Evolutionary conservation across 2,329 filamentous ascomycete species (phyloP).

Genomic region (Dactylellina sp.): DNA sequence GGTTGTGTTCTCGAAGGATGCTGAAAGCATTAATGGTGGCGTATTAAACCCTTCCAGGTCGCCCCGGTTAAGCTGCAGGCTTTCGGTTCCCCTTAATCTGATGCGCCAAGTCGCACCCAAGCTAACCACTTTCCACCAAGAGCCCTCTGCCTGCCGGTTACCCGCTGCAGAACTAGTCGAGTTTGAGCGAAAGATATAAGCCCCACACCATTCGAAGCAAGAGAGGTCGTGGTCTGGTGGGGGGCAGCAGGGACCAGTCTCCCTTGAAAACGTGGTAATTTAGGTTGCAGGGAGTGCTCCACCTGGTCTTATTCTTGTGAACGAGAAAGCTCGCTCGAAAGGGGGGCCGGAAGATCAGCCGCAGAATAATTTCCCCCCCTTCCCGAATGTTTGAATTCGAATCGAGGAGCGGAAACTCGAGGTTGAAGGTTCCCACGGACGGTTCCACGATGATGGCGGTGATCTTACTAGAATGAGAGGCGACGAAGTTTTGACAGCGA

Average conservation of each 20-base stretch:
- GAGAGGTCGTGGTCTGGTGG: neutral
- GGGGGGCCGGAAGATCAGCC: neutral
- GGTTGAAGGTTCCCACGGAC: too few species aligned
- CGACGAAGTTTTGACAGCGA: too few species aligned
- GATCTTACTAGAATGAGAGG: too few species aligned
- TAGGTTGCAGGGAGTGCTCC: constrained; percentile 28
- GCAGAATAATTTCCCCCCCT: constrained; percentile 4
- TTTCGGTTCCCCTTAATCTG: constrained; percentile 56
- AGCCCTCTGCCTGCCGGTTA: constrained; percentile 38
- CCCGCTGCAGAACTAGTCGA: constrained; percentile 25
- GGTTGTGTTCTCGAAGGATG: constrained; percentile 9
- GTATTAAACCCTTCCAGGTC: constrained; percentile 29
- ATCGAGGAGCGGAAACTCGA: too few species aligned
- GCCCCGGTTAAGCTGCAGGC: constrained; percentile 22
- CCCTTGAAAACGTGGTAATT: constrained; percentile 53
- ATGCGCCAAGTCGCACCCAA: constrained; percentile 49
- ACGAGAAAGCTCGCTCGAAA: constrained; percentile 1
- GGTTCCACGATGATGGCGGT: too few species aligned
- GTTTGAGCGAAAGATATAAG: constrained; percentile 3
- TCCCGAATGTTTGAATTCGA: too few species aligned
- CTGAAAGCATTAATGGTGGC: constrained; percentile 27
- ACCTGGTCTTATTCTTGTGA: too few species aligned
- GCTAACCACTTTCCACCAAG: constrained; percentile 24
- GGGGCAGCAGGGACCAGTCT: constrained; percentile 2
- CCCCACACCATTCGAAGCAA: neutral